Conservation (phyloP, 108 stramenopile species). For the Stephanodiscus triporus region DNA sequence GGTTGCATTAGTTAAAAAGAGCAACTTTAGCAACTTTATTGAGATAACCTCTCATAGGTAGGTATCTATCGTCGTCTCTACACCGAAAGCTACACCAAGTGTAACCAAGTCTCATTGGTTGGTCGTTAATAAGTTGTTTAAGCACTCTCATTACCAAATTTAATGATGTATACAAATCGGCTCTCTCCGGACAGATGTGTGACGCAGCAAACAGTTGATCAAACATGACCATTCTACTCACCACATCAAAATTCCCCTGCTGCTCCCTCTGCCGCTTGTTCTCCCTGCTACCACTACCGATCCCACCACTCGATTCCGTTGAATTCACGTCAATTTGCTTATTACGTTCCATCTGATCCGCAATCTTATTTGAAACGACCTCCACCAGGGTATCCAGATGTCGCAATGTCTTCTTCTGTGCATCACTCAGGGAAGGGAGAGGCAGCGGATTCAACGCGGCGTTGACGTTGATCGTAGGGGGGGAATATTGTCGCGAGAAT, state of each 20-base stretch:
- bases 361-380: constrained; percentile 3
- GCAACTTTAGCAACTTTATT: background rate
- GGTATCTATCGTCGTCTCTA: background rate
- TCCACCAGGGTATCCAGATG: constrained; percentile 7
- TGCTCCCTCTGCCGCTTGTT: constrained; percentile 12
- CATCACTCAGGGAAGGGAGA: constrained; percentile 6
- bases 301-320: background rate
- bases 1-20: background rate
- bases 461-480: background rate
- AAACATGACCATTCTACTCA: constrained; percentile 10
- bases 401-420: constrained; percentile 10
- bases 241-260: constrained; percentile 26
- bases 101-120: background rate
- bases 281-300: constrained; percentile 1
- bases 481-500: background rate
- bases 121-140: background rate
- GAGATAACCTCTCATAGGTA: constrained; percentile 1
- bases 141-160: too few species aligned
- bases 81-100: constrained; percentile 6
- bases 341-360: constrained; percentile 5
- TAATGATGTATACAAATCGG: background rate
- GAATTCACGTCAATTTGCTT: background rate
- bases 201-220: too few species aligned
- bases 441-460: background rate
- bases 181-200: background rate